Evolutionary conservation across 805 yeast species (phyloP).

Genomic region (Metschnikowia vanudenii): DNA sequence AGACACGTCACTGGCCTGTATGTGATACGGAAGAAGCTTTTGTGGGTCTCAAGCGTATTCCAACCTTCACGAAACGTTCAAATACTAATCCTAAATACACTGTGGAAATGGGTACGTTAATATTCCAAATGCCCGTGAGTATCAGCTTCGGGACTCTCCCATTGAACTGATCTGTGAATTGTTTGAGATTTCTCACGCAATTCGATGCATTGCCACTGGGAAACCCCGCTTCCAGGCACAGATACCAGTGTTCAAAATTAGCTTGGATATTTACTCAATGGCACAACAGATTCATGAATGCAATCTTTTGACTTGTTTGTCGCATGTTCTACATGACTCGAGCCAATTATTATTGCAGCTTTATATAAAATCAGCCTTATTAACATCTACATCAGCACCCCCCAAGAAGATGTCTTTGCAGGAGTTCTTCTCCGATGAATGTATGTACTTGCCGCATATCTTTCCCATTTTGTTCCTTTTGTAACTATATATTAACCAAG

Average conservation of each 20-base stretch:
- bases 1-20: conserved; percentile 10
- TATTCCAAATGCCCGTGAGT: background rate
- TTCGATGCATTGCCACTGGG: background rate
- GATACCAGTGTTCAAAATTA: background rate
- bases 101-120: conserved; percentile 3
- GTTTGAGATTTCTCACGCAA: background rate
- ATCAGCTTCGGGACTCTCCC: no score
- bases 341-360: no score
- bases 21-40: background rate
- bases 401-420: conserved; percentile 47
- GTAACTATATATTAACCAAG: conserved; percentile 19
- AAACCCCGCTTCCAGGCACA: background rate
- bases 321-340: no score
- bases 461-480: no score
- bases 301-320: no score
- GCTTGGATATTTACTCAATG: no score
- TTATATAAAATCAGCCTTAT: background rate
- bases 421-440: conserved; percentile 45
- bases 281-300: no score
- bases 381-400: conserved; percentile 28
- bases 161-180: no score
- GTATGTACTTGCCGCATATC: conserved; percentile 30
- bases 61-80: background rate
- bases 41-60: background rate
- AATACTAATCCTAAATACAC: background rate